Percentiles rank a stretch among this genome's conserved stretches.
Conservation (phyloP, 2,329 filamentous ascomycete genomes). For the Davidsoniella neocaledoniae region DNA sequence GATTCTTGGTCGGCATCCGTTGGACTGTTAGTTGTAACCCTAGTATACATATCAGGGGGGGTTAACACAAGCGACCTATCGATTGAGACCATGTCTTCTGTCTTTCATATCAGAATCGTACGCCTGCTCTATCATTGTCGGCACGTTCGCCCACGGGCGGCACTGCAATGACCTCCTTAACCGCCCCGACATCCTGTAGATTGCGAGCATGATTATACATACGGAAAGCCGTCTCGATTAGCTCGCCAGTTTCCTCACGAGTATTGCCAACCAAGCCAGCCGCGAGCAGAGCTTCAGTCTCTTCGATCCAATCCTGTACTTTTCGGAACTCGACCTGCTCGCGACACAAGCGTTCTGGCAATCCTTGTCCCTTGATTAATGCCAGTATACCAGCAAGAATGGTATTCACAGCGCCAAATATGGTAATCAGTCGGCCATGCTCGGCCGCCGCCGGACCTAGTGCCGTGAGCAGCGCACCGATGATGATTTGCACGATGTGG, state of each 20-base stretch:
- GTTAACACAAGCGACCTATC: too few species aligned
- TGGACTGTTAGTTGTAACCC: too few species aligned
- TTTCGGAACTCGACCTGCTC: slow-evolving; percentile 29
- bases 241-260: slow-evolving; percentile 24
- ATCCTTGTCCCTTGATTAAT: slow-evolving; percentile 32
- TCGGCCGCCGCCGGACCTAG: slow-evolving; percentile 29
- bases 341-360: slow-evolving; percentile 30
- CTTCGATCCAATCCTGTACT: slow-evolving; percentile 36
- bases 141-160: not conserved
- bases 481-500: slow-evolving; percentile 29
- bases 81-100: too few species aligned
- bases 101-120: too few species aligned
- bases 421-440: slow-evolving; percentile 34
- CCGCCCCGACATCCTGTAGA: slow-evolving; percentile 5
- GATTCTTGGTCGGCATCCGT: too few species aligned
- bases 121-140: not conserved
- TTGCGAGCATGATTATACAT: slow-evolving; percentile 25
- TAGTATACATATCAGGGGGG: too few species aligned
- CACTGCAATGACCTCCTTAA: not conserved
- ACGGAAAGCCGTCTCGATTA: slow-evolving; percentile 27
- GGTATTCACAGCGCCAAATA: slow-evolving; percentile 45
- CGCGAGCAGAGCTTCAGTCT: slow-evolving; percentile 29
- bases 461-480: slow-evolving; percentile 30
- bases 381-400: slow-evolving; percentile 45
- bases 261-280: slow-evolving; percentile 26